Evolutionary conservation across 345 rosid species (phyloP), one percentile per base, ranked within the genome.

Genomic region (Syzygium aromaticum): DNA sequence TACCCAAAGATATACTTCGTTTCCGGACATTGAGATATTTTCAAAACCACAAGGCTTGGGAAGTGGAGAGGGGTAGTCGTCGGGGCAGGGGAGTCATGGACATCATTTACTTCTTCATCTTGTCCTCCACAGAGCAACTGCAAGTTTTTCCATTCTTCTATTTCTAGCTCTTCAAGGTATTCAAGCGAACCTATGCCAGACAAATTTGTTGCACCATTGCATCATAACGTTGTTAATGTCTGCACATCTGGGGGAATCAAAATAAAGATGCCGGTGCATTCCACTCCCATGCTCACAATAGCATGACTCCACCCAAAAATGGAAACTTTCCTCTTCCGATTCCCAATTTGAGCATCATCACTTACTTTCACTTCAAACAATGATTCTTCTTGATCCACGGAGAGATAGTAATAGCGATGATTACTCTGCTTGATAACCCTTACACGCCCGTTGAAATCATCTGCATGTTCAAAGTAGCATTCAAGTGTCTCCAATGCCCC

Each of bases 1-100:
- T 56, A 12, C 61, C 61, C 61, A 56, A 56, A 56, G 61, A 56
- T 13, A 56, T 56, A 3, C 61, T 56, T 56, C 6, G 23, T 5
- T 23, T 56, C 4, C 13, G 5, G 5, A 56, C 61, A 56, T 1
- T 0, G 0, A 0, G 0, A 0, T 56, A 56, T 23, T 9, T 1
- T 0, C 61, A 56, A 56, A 56, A 3, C 5, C n/a, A 13, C 11
- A 9, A 56, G 61, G n/a, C 5, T 56, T 1, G 2, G 5, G 61
- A 56, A 56, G 61, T 22, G 12, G 5, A 0, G n/a, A 23, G 27
- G 13, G n/a, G 10, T 1, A 1, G 2, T n/a, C n/a, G 5, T 0
- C 9, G 6, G 5, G 61, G 3, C 13, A 9, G 0, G 61, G 2
- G 6, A 52, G 54, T 52, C 54, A 5, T 4, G 15, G 22, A 56